phyloP scores from a whole-genome alignment of 495 filamentous ascomycete genomes.

The Chaetomium fimeti region DNA sequence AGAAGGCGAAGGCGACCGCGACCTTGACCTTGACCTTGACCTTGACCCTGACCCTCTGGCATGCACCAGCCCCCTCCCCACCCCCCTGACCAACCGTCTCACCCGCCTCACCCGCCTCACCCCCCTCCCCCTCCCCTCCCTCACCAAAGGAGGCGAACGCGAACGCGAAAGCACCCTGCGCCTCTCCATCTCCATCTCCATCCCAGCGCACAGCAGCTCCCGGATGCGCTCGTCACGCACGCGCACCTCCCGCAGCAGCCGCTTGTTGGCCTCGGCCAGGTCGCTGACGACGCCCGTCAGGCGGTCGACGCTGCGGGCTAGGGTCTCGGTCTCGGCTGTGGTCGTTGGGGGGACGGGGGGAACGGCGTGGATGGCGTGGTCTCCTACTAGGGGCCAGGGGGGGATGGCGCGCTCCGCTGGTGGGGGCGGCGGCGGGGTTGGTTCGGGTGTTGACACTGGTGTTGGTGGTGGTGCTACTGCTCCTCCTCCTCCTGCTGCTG shows the following conservation, averaged over 20 bases:
- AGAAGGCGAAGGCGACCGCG: too few relatives aligned
- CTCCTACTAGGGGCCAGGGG: not conserved
- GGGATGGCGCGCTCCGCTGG: not conserved
- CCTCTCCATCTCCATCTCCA: conserved; percentile 8
- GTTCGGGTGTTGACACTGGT: not conserved
- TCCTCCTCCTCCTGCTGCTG: too few relatives aligned
- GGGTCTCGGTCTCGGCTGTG: not conserved
- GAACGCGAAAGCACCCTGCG: conserved; percentile 1
- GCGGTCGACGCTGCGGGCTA: conserved; percentile 17
- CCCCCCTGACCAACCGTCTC: too few relatives aligned
- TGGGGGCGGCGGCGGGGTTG: not conserved
- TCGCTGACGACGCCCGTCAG: conserved; percentile 8
- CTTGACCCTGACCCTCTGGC: too few relatives aligned
- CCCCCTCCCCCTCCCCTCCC: not conserved
- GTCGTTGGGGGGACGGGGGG: not conserved
- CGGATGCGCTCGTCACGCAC: conserved; percentile 8
- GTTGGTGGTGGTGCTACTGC: too few relatives aligned
- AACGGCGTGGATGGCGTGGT: conserved; percentile 14
- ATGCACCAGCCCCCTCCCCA: too few relatives aligned
- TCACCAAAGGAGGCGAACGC: too few relatives aligned
- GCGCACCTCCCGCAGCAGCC: conserved; percentile 12
- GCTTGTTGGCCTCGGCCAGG: conserved; percentile 14
- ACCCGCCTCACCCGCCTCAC: not conserved
- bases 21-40: too few relatives aligned
- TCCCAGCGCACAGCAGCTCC: too few relatives aligned